These are phyloP conservation scores for Cinnamomum micranthum DNA, from an alignment of 164 flowering plant genomes.

Conservation along the genomic window DNA sequence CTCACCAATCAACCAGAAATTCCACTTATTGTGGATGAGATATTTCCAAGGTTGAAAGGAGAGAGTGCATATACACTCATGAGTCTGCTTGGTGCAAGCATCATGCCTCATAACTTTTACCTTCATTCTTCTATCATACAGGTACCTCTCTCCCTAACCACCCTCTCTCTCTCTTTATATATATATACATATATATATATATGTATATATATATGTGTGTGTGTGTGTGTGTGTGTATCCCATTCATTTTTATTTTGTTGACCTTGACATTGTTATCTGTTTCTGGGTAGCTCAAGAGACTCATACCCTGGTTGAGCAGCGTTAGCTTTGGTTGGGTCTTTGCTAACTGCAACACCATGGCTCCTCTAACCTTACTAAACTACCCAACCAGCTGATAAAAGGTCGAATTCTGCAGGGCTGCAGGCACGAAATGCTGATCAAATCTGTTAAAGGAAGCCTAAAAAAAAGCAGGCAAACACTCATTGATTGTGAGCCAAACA, in stretches of 20 bases:
- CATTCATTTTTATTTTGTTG: background rate
- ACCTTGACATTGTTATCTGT: background rate
- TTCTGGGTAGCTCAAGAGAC: background rate
- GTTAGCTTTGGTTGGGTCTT: background rate
- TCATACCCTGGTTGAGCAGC: background rate
- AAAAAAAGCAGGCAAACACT: too few species aligned
- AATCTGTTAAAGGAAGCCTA: too few species aligned
- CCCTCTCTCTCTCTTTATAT: background rate
- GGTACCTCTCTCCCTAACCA: slow-evolving; percentile 33
- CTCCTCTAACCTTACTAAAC: too few species aligned
- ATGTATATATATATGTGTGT: too few species aligned
- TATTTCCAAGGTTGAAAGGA: slow-evolving; percentile 50
- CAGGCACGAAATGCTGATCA: too few species aligned
- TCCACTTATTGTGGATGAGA: slow-evolving; percentile 50
- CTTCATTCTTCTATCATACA: slow-evolving; percentile 83
- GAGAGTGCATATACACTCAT: slow-evolving; percentile 73
- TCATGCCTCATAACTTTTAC: slow-evolving; percentile 93
- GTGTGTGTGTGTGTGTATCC: too few species aligned
- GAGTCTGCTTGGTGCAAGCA: slow-evolving; percentile 90
- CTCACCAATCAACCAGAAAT: slow-evolving; percentile 64
- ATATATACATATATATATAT: too few species aligned
- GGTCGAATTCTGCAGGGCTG: too few species aligned
- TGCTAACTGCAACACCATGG: background rate
- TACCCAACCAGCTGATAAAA: too few species aligned
- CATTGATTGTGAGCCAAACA: background rate